Percentiles rank a stretch among this genome's conserved stretches.
Evolutionary conservation across 768 basidiomycete species (phyloP).

Genomic region (Trametes coccinea): DNA sequence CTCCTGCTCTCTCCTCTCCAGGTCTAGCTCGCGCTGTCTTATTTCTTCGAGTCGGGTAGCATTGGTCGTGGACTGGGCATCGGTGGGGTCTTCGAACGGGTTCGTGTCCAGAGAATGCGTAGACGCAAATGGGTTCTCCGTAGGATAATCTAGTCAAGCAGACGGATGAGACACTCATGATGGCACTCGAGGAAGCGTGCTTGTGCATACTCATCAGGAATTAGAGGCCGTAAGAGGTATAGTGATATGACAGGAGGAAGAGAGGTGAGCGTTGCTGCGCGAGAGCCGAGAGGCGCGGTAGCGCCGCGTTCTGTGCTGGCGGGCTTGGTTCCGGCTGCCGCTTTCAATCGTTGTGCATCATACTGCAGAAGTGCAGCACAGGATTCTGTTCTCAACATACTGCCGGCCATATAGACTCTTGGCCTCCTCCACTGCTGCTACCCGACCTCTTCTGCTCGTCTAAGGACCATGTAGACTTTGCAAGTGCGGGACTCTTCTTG

Average conservation of each 20-base stretch:
- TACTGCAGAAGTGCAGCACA: not conserved
- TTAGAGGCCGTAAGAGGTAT: slow-evolving; percentile 16
- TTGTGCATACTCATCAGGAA: slow-evolving; percentile 18
- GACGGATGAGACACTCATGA: slow-evolving; percentile 13
- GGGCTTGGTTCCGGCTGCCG: slow-evolving; percentile 15
- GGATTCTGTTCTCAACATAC: no score
- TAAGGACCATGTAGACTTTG: no score
- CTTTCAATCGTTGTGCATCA: not conserved
- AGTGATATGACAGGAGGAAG: slow-evolving; percentile 17
- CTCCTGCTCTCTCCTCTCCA: slow-evolving; percentile 78
- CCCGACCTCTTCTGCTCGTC: no score
- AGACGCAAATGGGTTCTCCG: slow-evolving; percentile 84
- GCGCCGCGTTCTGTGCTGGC: slow-evolving; percentile 8
- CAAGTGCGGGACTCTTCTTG: no score
- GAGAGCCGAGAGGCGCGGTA: not conserved
- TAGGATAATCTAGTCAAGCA: slow-evolving; percentile 28
- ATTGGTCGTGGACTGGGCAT: slow-evolving; percentile 33
- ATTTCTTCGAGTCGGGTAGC: slow-evolving; percentile 61
- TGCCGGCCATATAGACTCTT: no score
- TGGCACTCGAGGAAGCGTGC: not conserved
- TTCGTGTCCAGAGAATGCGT: slow-evolving; percentile 84
- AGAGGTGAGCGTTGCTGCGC: slow-evolving; percentile 16
- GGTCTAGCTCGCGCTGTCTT: slow-evolving; percentile 74
- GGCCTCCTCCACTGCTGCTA: no score
- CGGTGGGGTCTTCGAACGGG: slow-evolving; percentile 85